These are phyloP conservation scores for Selenicereus undatus DNA, from an alignment of 148 eudicot genomes.

Conservation along the genomic window DNA sequence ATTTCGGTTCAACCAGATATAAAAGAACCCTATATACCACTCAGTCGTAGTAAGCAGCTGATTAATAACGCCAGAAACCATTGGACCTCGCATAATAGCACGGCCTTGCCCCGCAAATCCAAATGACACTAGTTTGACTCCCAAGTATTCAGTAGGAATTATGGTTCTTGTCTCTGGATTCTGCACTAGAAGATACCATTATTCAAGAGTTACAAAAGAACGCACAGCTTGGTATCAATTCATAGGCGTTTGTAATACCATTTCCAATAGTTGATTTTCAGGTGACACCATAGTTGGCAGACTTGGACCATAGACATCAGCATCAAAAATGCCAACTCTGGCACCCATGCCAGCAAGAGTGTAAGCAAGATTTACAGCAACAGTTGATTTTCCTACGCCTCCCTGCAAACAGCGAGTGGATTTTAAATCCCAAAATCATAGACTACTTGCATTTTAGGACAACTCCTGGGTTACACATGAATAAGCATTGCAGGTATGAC, in stretches of 20 bases:
- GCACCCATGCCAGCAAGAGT: constrained; percentile 99
- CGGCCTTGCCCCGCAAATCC: constrained; percentile 99
- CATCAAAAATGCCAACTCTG: constrained; percentile 97
- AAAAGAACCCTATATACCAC: constrained; percentile 46
- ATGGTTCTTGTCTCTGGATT: constrained; percentile 85
- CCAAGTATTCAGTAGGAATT: constrained; percentile 93
- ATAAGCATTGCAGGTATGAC: background rate
- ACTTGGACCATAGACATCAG: constrained; percentile 99
- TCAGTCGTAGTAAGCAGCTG: constrained; percentile 94
- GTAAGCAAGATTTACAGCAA: constrained; percentile 94
- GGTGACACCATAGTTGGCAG: constrained; percentile 99
- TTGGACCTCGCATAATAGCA: constrained; percentile 99
- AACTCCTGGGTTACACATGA: background rate
- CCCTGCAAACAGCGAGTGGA: constrained; percentile 47
- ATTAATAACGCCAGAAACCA: constrained; percentile 98
- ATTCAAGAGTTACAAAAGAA: constrained; percentile 13
- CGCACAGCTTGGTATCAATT: background rate
- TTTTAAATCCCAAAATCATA: background rate
- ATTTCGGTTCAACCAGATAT: background rate
- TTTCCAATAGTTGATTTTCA: constrained; percentile 78
- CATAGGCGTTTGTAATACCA: constrained; percentile 47
- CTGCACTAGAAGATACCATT: constrained; percentile 35
- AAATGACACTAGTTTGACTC: constrained; percentile 90
- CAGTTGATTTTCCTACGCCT: constrained; percentile 98
- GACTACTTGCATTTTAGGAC: background rate